Percentiles rank a stretch among this genome's conserved stretches.
Evolutionary conservation across 305 asterid species (phyloP).

Genomic region (Fraxinus floribunda): DNA sequence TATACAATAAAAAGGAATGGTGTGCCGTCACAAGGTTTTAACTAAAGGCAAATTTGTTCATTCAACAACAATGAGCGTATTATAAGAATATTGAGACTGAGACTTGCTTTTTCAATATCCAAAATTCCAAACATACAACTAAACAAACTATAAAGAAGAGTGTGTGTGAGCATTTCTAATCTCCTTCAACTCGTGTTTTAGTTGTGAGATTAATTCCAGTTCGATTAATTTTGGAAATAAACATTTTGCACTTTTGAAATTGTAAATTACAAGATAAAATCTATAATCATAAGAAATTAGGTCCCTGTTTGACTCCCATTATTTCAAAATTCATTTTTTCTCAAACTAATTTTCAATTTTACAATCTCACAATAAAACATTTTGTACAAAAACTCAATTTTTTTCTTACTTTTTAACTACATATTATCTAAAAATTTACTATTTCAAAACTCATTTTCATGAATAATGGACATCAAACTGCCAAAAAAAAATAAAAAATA

Average conservation of each 20-base stretch:
- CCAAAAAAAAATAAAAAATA: too few relatives aligned
- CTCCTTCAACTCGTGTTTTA: neutral
- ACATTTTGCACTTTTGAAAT: neutral
- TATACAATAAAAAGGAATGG: neutral
- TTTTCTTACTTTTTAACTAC: too few relatives aligned
- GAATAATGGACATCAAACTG: too few relatives aligned
- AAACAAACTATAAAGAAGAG: neutral
- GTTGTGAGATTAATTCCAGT: neutral
- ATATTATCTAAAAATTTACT: too few relatives aligned
- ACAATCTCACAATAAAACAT: too few relatives aligned
- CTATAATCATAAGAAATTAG: too few relatives aligned
- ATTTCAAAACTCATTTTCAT: too few relatives aligned
- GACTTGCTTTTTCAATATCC: neutral
- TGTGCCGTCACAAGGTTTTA: neutral
- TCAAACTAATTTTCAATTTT: too few relatives aligned
- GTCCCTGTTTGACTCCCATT: too few relatives aligned
- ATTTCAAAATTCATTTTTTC: too few relatives aligned
- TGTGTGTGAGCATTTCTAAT: neutral
- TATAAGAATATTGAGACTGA: neutral
- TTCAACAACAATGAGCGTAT: neutral
- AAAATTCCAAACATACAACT: neutral
- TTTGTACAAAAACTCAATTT: too few relatives aligned
- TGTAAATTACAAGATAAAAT: neutral
- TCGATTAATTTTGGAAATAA: neutral
- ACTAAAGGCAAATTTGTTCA: neutral